Evolutionary conservation across 1,284 basidiomycete genomes (phyloP), one percentile per base, ranked within the genome.

Genomic region (Phlebopus sp.): DNA sequence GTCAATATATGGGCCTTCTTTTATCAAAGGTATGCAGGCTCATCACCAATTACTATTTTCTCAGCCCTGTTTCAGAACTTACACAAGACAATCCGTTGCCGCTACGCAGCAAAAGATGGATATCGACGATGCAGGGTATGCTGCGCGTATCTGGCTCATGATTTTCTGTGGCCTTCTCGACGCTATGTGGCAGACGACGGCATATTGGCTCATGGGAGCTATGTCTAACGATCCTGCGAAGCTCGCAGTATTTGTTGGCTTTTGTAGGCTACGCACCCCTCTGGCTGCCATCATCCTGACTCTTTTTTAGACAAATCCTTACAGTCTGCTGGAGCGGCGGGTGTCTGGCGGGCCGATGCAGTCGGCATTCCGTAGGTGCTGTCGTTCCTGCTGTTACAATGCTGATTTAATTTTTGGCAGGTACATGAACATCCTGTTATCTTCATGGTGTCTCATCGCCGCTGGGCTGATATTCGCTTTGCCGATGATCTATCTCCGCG

Each of bases 151-250:
- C 1, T 70, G 70, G 62, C 63, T 81, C 14, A 80, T 77, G 63
- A 72, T 80, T 50, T 64, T 68, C 44, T 64, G 53, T 7, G 63
- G 62, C 17, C 42, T 80, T 32, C 66, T 79, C 46, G 79, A 82
- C 51, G 62, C 79, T 10, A 77, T 81, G 72, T 81, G 78, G 77
- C 80, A 82, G 57, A 81, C 79, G 9, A 76, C 74, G 25, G 75
- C 75, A 19, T 81, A 79, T 62, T 79, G 77, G 78, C 62, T 79
- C 14, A 48, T 64, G 54, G 66, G 64, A 2, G 64, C 62, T 36
- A 64, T 64, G 66, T 68, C 62, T 18, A 64, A 64, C 39, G 59
- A 68, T 44, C 50, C 68, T 17, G 52, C 57, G 13, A 64, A 64
- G 32, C 62, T 64, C 21, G 66, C 63, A 13, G 56, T 66, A 14